These are phyloP conservation scores for Camellia lanceoleosa DNA, from an alignment of 148 eudicot genomes.

Conservation along the genomic window DNA sequence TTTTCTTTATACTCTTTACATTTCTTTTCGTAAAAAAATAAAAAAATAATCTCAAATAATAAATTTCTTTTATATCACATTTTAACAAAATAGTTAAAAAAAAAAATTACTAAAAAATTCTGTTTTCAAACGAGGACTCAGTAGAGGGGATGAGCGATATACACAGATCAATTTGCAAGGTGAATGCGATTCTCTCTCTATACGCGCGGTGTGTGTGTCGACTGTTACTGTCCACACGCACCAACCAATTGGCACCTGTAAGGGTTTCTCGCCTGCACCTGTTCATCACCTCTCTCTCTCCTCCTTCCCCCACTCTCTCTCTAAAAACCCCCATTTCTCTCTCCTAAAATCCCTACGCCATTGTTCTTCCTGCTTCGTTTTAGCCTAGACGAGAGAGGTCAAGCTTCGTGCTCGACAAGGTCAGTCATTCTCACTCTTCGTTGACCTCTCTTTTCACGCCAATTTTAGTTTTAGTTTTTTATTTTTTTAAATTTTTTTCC, in stretches of 20 bases:
- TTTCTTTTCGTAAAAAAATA: too few relatives aligned
- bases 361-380: neutral
- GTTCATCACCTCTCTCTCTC: neutral
- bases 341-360: neutral
- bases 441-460: neutral
- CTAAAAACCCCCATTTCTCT: neutral
- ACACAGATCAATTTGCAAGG: neutral
- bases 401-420: constrained; percentile 2
- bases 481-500: too few relatives aligned
- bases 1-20: too few relatives aligned
- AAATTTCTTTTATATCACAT: too few relatives aligned
- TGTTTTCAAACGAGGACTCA: too few relatives aligned
- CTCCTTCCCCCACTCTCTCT: constrained; percentile 5
- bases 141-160: neutral
- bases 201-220: neutral
- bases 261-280: neutral
- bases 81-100: too few relatives aligned
- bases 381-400: neutral
- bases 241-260: constrained; percentile 8
- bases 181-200: neutral
- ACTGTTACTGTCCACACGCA: neutral
- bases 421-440: neutral
- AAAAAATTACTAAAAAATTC: too few relatives aligned
- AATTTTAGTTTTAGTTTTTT: neutral
- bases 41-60: too few relatives aligned